Conservation (phyloP, 805 yeast species). For the Sugiyamaella qingdaonensis region DNA sequence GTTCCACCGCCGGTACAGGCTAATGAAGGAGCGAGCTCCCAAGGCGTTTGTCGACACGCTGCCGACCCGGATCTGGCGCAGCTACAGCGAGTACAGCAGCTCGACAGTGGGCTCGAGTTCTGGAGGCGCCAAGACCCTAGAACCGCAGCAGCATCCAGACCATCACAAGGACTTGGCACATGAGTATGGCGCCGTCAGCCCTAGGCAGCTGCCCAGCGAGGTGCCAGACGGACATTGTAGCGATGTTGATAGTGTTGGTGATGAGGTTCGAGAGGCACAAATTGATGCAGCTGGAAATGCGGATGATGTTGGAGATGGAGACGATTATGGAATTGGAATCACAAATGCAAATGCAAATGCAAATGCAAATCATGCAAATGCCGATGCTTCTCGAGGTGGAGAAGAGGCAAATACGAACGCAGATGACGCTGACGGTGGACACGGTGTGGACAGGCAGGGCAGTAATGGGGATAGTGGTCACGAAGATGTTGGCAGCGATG, state of each 20-base stretch:
- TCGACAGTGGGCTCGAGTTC: neutral
- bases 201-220: too few relatives aligned
- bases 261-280: neutral
- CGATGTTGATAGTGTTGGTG: neutral
- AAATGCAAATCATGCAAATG: too few relatives aligned
- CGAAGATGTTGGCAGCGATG: too few relatives aligned
- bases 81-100: conserved; percentile 8
- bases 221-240: neutral
- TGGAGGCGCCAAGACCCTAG: neutral
- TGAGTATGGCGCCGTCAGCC: neutral
- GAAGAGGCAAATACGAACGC: too few relatives aligned
- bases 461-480: too few relatives aligned
- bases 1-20: conserved; percentile 33
- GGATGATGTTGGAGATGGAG: neutral
- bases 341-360: neutral
- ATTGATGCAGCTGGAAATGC: neutral
- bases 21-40: conserved; percentile 36
- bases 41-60: conserved; percentile 34
- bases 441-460: too few relatives aligned
- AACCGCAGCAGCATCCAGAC: neutral
- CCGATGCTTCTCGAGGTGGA: neutral
- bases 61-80: conserved; percentile 35
- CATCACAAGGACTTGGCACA: too few relatives aligned
- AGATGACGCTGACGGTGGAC: too few relatives aligned
- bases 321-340: neutral